Percentiles rank a stretch among this genome's conserved stretches.
Conservation (phyloP, 2,329 filamentous ascomycete genomes). For the Parastagonospora nodorum region DNA sequence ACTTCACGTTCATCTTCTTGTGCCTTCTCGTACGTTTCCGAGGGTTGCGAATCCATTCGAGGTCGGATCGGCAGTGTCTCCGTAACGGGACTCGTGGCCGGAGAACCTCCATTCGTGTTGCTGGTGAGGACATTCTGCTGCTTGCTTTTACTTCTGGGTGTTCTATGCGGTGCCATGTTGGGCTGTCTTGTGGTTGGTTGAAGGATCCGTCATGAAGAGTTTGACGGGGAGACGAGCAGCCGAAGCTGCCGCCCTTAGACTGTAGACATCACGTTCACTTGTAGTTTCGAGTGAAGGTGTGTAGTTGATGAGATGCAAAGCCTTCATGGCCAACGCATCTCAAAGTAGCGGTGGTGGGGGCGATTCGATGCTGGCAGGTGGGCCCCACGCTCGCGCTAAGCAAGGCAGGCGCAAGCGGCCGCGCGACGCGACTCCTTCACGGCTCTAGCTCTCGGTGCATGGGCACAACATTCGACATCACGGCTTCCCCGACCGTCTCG, state of each 20-base stretch:
- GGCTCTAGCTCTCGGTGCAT: conserved; percentile 7
- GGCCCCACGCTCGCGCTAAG: conserved; percentile 29
- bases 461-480: conserved; percentile 19
- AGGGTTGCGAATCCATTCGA: conserved; percentile 45
- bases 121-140: conserved; percentile 39
- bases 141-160: conserved; percentile 48
- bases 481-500: background rate
- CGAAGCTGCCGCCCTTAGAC: conserved; percentile 54
- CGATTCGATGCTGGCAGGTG: conserved; percentile 18
- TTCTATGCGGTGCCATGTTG: conserved; percentile 54
- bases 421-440: conserved; percentile 26
- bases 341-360: conserved; percentile 26
- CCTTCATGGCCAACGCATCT: conserved; percentile 31
- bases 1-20: conserved; percentile 88
- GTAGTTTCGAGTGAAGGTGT: conserved; percentile 16
- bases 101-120: conserved; percentile 28
- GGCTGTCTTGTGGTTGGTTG: conserved; percentile 43
- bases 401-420: conserved; percentile 15
- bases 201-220: conserved; percentile 36
- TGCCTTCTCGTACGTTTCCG: conserved; percentile 74
- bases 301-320: conserved; percentile 22
- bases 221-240: conserved; percentile 50
- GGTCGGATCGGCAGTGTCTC: conserved; percentile 38
- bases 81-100: conserved; percentile 29
- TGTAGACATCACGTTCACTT: conserved; percentile 40